These are phyloP conservation scores for Colletotrichum chlorophyti DNA, from an alignment of 2,329 filamentous ascomycete species.

Conservation along the genomic window DNA sequence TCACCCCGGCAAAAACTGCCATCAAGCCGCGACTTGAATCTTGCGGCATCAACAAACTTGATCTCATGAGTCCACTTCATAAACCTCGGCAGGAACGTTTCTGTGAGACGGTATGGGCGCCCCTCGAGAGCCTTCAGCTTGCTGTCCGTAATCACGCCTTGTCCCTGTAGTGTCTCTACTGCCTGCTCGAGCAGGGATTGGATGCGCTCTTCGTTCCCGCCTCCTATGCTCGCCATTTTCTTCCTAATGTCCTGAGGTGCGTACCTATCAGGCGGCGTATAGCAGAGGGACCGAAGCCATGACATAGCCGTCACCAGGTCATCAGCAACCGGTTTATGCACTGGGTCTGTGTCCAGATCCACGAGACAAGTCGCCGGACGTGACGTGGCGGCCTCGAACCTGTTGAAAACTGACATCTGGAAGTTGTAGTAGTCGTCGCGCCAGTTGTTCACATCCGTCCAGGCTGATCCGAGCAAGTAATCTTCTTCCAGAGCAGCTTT, in stretches of 20 bases:
- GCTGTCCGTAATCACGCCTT: conserved; percentile 64
- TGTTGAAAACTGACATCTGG: conserved; percentile 61
- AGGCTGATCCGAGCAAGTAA: conserved; percentile 48
- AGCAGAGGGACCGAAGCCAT: conserved; percentile 66
- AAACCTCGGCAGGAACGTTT: conserved; percentile 63
- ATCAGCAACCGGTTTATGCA: conserved; percentile 16
- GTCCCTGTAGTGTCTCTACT: conserved; percentile 54
- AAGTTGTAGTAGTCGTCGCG: conserved; percentile 63
- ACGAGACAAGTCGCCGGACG: conserved; percentile 50
- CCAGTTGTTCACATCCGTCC: conserved; percentile 49
- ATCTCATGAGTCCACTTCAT: conserved; percentile 60
- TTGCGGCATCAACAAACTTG: conserved; percentile 64
- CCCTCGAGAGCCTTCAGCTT: conserved; percentile 65
- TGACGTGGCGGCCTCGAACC: conserved; percentile 61
- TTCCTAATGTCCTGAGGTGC: conserved; percentile 53
- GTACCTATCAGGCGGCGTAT: conserved; percentile 58
- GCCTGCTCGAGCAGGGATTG: conserved; percentile 54
- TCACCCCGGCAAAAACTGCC: conserved; percentile 52
- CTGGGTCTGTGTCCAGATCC: conserved; percentile 18
- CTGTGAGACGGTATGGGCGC: conserved; percentile 68
- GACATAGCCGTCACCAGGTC: conserved; percentile 56
- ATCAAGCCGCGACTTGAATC: conserved; percentile 68
- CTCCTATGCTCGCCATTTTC: conserved; percentile 58
- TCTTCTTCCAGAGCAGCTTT: conserved; percentile 50
- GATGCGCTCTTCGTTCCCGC: conserved; percentile 41